These are phyloP conservation scores for Diaporthe citrichinensis DNA, from an alignment of 2,329 filamentous ascomycete genomes.

Conservation along the genomic window DNA sequence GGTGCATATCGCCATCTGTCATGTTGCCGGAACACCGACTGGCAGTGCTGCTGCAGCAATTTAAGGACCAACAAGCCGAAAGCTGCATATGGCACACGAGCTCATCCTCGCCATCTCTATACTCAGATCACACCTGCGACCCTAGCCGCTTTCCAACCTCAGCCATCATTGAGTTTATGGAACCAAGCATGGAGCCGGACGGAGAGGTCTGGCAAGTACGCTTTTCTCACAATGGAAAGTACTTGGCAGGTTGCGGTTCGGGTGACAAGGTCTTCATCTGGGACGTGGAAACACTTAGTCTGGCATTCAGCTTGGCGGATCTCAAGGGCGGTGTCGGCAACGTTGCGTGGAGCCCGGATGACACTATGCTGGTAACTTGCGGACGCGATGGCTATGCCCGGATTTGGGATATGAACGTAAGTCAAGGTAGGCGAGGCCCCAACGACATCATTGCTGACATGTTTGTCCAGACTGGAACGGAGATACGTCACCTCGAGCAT, in stretches of 20 bases:
- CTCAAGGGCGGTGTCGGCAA: conserved; percentile 83
- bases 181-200: conserved; percentile 62
- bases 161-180: conserved; percentile 78
- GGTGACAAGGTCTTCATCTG: conserved; percentile 85
- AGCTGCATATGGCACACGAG: conserved; percentile 92
- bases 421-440: conserved; percentile 46
- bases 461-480: conserved; percentile 68
- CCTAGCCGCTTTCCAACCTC: conserved; percentile 83
- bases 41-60: conserved; percentile 83
- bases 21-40: conserved; percentile 97
- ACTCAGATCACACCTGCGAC: conserved; percentile 89
- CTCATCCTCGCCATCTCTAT: conserved; percentile 82
- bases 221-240: conserved; percentile 90
- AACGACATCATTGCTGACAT: conserved; percentile 9
- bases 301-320: conserved; percentile 73
- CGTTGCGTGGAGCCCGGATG: conserved; percentile 92
- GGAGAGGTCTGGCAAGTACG: conserved; percentile 93
- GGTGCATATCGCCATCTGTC: conserved; percentile 92
- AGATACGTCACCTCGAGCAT: conserved; percentile 74
- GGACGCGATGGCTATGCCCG: conserved; percentile 80
- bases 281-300: conserved; percentile 78
- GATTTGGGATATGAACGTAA: conserved; percentile 80
- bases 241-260: conserved; percentile 85
- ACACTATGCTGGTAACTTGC: conserved; percentile 87
- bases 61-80: conserved; percentile 87